Percentiles rank a stretch among this genome's conserved stretches.
phyloP scores from a whole-genome alignment of 345 rosid species.

The Euphorbia lathyris region DNA sequence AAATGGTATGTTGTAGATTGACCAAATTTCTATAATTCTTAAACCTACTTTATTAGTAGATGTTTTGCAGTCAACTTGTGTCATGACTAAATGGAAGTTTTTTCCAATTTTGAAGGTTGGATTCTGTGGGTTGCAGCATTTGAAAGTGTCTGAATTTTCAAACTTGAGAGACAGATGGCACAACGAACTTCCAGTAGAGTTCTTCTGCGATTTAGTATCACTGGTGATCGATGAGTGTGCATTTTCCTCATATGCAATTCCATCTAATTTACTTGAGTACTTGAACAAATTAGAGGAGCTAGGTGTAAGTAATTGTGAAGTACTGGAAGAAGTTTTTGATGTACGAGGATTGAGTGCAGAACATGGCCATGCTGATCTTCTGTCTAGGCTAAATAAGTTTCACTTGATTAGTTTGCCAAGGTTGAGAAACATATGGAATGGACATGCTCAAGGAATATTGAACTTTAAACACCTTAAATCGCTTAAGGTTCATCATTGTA shows the following conservation, averaged over 20 bases:
- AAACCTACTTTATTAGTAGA: background rate
- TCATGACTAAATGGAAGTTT: background rate
- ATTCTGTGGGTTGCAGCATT: background rate
- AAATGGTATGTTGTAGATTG: background rate
- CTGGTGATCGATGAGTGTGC: constrained; percentile 1
- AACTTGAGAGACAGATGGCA: constrained; percentile 2
- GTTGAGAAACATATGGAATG: background rate
- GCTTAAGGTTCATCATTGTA: constrained; percentile 3
- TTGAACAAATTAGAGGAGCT: background rate
- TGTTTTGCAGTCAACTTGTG: background rate
- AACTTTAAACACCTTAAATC: background rate
- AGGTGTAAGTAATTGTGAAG: background rate
- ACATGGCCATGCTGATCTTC: background rate
- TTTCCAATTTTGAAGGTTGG: background rate
- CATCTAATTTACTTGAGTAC: background rate
- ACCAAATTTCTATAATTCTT: background rate
- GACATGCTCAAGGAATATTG: background rate
- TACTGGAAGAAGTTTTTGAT: background rate
- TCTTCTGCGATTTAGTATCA: background rate
- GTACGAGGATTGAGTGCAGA: background rate
- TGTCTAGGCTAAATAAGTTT: background rate
- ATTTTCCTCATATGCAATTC: background rate
- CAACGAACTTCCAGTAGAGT: background rate
- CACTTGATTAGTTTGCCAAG: constrained; percentile 10
- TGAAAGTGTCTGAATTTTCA: constrained; percentile 7